Percentiles rank a stretch among this genome's conserved stretches.
Evolutionary conservation across 129 eudicot genomes (phyloP).

Genomic region (Lonicera japonica): DNA sequence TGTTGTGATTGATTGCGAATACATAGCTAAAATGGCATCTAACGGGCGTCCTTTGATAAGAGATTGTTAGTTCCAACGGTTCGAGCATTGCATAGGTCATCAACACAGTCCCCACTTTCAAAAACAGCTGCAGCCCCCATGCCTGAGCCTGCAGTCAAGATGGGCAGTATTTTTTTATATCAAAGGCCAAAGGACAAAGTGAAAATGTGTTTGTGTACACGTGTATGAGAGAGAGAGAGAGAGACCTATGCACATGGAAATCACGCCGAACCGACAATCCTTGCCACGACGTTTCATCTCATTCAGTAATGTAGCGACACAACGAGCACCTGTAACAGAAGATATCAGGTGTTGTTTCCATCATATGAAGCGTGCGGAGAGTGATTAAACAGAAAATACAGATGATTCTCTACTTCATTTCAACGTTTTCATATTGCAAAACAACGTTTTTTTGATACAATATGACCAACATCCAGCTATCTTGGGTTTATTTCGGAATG

Average conservation of each 20-base stretch:
- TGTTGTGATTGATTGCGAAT: neutral
- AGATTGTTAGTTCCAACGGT: neutral
- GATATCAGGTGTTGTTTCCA: neutral
- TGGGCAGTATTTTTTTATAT: neutral
- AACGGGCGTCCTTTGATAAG: conserved; percentile 1
- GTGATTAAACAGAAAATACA: too few species aligned
- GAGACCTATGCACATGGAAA: conserved; percentile 75
- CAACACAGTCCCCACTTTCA: conserved; percentile 47
- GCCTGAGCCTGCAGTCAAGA: conserved; percentile 48
- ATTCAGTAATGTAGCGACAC: conserved; percentile 65
- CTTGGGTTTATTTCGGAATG: too few species aligned
- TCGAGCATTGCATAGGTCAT: conserved; percentile 14
- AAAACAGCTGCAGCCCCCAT: conserved; percentile 86
- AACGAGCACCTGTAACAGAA: conserved; percentile 53
- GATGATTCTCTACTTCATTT: too few species aligned
- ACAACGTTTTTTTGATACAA: too few species aligned
- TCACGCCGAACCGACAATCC: conserved; percentile 60
- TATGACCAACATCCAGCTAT: too few species aligned
- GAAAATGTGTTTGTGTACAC: neutral
- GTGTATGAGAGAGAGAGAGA: conserved; percentile 19
- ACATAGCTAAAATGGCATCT: neutral
- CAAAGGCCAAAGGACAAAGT: neutral
- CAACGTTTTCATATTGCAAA: neutral
- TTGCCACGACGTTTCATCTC: conserved; percentile 72
- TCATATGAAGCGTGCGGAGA: too few species aligned